Evolutionary conservation across 805 yeast species (phyloP).

Genomic region (Ogataea trehalophila): DNA sequence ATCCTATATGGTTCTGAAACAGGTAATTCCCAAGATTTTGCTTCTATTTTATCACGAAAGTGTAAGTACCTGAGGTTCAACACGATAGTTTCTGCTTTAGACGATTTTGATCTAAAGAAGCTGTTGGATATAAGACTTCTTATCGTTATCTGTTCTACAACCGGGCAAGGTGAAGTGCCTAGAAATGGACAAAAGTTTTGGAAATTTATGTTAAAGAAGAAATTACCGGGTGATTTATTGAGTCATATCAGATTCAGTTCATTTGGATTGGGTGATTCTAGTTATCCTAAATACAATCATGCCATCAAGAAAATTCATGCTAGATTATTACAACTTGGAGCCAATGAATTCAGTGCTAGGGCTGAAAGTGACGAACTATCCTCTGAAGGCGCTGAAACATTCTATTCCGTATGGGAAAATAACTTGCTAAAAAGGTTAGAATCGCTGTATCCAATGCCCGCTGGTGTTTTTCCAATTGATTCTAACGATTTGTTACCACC

Average conservation of each 20-base stretch:
- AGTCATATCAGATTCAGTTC: slow-evolving; percentile 60
- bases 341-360: slow-evolving; percentile 59
- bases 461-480: slow-evolving; percentile 27
- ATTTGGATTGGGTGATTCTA: slow-evolving; percentile 91
- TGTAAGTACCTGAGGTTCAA: slow-evolving; percentile 50
- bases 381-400: slow-evolving; percentile 71
- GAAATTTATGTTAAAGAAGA: slow-evolving; percentile 64
- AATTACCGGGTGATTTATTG: slow-evolving; percentile 55
- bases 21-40: slow-evolving; percentile 85
- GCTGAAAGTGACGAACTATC: slow-evolving; percentile 89
- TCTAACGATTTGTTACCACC: slow-evolving; percentile 37
- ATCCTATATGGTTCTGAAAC: slow-evolving; percentile 90
- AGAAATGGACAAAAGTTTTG: slow-evolving; percentile 69
- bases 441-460: slow-evolving; percentile 32
- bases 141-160: slow-evolving; percentile 73
- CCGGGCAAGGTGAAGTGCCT: slow-evolving; percentile 95
- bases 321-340: slow-evolving; percentile 79
- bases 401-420: slow-evolving; percentile 69
- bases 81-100: slow-evolving; percentile 48
- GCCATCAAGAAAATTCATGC: slow-evolving; percentile 82
- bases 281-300: slow-evolving; percentile 83
- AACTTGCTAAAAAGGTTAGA: slow-evolving; percentile 36
- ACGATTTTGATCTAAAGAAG: slow-evolving; percentile 53
- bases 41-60: slow-evolving; percentile 53
- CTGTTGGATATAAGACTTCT: slow-evolving; percentile 45